phyloP scores from a whole-genome alignment of 1,284 basidiomycete species.

The Termitomyces sp. region DNA sequence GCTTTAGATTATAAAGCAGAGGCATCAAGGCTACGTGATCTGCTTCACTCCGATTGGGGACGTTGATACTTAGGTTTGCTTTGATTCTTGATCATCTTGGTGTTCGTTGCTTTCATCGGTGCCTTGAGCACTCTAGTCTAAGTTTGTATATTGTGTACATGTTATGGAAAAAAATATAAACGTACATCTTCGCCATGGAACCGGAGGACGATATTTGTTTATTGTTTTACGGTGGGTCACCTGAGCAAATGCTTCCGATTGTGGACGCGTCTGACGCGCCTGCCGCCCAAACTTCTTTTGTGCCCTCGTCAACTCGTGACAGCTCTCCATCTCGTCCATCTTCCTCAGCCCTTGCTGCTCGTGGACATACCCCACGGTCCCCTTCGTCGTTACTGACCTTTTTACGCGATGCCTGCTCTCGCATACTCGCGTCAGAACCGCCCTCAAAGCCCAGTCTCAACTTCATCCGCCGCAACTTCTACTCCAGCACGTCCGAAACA shows the following conservation, averaged over 20 bases:
- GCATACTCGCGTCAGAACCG: constrained; percentile 25
- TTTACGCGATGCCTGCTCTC: constrained; percentile 27
- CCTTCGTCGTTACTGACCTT: not conserved
- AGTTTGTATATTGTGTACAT: not conserved
- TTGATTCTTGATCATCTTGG: not conserved
- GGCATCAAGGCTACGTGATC: constrained; percentile 53
- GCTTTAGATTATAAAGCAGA: constrained; percentile 74
- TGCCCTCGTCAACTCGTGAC: not conserved
- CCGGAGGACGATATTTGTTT: constrained; percentile 11
- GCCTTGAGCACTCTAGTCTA: not conserved
- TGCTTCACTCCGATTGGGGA: constrained; percentile 43
- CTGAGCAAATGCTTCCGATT: constrained; percentile 21
- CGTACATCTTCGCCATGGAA: constrained; percentile 4
- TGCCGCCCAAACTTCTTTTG: constrained; percentile 3
- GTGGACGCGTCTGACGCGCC: constrained; percentile 25
- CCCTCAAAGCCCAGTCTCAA: constrained; percentile 22
- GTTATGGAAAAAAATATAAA: not conserved
- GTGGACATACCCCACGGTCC: not conserved
- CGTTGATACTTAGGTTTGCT: constrained; percentile 20
- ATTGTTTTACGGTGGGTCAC: constrained; percentile 11
- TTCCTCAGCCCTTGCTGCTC: constrained; percentile 1
- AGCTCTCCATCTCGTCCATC: constrained; percentile 1
- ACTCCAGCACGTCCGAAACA: constrained; percentile 26
- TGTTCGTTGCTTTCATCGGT: not conserved
- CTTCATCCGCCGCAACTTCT: constrained; percentile 16